Conservation (phyloP, 129 eudicot genomes). For the Ambrosia trifida region DNA sequence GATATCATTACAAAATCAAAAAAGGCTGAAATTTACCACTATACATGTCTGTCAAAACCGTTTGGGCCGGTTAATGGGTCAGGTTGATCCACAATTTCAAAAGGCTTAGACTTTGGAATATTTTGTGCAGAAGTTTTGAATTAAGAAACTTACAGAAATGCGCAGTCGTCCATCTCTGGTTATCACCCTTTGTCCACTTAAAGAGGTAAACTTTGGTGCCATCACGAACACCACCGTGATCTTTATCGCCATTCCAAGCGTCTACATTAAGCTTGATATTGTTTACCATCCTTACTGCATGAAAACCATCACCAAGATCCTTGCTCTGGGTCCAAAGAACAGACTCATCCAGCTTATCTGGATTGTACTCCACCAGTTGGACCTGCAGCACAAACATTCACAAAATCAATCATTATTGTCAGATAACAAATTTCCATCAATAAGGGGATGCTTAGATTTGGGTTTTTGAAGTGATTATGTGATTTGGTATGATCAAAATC, state of each 20-base stretch:
- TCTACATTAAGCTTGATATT: slow-evolving; percentile 72
- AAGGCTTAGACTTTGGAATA: neutral
- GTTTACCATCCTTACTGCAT: slow-evolving; percentile 81
- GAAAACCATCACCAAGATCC: slow-evolving; percentile 73
- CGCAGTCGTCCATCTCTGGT: slow-evolving; percentile 77
- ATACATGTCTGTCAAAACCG: too few relatives aligned
- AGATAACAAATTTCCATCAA: neutral
- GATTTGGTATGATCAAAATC: too few relatives aligned
- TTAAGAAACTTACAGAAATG: slow-evolving; percentile 61
- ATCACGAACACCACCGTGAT: slow-evolving; percentile 80
- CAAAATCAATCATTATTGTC: neutral
- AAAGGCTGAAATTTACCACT: too few relatives aligned
- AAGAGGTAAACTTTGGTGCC: slow-evolving; percentile 63
- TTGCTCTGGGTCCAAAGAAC: slow-evolving; percentile 86
- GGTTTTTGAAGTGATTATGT: too few relatives aligned
- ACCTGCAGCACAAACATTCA: slow-evolving; percentile 55
- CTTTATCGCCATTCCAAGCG: slow-evolving; percentile 64
- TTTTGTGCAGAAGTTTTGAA: neutral
- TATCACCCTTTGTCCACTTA: slow-evolving; percentile 76
- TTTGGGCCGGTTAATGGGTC: too few relatives aligned
- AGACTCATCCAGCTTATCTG: slow-evolving; percentile 73
- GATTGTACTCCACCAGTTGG: slow-evolving; percentile 62
- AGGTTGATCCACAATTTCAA: neutral
- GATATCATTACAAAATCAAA: slow-evolving; percentile 3
- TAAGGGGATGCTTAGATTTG: too few relatives aligned